Evolutionary conservation across 139 green algal genomes (phyloP), one percentile per base, ranked within the genome.

Genomic region (Chlamydomonas sphaeroides): DNA sequence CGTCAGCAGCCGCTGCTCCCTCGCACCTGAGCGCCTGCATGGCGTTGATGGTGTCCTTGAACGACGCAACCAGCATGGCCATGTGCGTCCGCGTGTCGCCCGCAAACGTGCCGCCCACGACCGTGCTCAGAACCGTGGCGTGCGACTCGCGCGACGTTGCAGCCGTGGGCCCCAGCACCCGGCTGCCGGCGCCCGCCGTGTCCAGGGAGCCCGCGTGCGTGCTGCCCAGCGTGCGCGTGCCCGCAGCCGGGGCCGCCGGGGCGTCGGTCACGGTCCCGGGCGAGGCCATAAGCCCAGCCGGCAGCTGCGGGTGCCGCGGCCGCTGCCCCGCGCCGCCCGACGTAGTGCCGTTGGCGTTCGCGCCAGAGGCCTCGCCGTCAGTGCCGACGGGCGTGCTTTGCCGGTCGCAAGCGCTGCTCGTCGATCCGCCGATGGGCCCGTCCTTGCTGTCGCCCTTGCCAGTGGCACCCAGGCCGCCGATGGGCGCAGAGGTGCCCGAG

Each of bases 21-120:
- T 15, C 18, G 30, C 72, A 82, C 75, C 75, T 68, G 42, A 14
- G 3, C 7, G 75, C 75, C 35, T 82, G 75, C 61, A 82, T n/a
- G 7, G 42, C 61, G 65, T 82, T 82, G n/a, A 82, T 82, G 26
- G 75, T 82, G 42, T 82, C 75, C 75, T 72, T 82, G 32, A 82
- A 82, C 25, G 75, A 82, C 1, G 75, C 63, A 20, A 82, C 75
- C 32, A 82, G 75, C 75, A 82, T 72, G 62, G 56, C 74, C 74
- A 81, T 81, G 74, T 81, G 74, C 41, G 74, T 81, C 8, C 74
- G 74, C 2, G 74, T 81, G 61, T 81, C 74, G 30, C 74, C 74
- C 17, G 74, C 74, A 26, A 81, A 81, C 5, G 74, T 23, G n/a
- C 74, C 74, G 20, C 36, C 61, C 30, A 81, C n/a, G 6, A 41